Base-by-base conservation (phyloP, 768 basidiomycete species). In the Multifurca ochricompacta region DNA sequence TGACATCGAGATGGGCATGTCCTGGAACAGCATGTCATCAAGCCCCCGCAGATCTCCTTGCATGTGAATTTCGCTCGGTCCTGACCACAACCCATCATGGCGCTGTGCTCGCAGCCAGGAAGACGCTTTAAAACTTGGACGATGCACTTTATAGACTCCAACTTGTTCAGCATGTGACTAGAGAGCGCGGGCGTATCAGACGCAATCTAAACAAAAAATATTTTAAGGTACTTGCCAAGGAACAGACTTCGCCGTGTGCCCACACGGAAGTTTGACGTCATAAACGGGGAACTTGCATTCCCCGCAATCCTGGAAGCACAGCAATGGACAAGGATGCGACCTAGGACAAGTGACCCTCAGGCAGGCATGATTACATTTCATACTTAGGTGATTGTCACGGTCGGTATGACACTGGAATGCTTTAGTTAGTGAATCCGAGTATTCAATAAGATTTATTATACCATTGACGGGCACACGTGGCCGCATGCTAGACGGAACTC, bases 51-150 rank as follows among this genome's bases (percentile, higher is more conserved):
- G 9, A 45, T 8, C 10, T 58, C 62, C 8, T 51, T 36, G 50
- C 72, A 71, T 7, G 4, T 30, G 39, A 60, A 48, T 1, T 25
- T 9, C 4, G 37, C 21, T 5, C 64, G 63, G 31, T 67, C 62
- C 10, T 19, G 37, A 32, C 40, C 18, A 41, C 66, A 67, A 3
- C 56, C 19, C 32, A 63, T 53, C 7, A 18, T 44, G 5, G 58
- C 63, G 1, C 30, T 41, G 37, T 72, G 71, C 32, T 70, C 70
- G 61, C 71, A 72, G 3, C 34, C 27, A 3, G 63, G 62, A 4
- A 70, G 64, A 14, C 43, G 47, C 51, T 68, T 70, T 40, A 8
- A 44, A 11, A 71, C 65, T 25, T 23, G 40, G 7, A 46, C 56
- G 2, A 31, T 3, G 39, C 71, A 73, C 2, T 59, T 44, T 39